Percentiles rank a stretch among this genome's conserved stretches.
These are phyloP conservation scores for Daedalea quercina DNA, from an alignment of 768 basidiomycete species.

Conservation along the genomic window DNA sequence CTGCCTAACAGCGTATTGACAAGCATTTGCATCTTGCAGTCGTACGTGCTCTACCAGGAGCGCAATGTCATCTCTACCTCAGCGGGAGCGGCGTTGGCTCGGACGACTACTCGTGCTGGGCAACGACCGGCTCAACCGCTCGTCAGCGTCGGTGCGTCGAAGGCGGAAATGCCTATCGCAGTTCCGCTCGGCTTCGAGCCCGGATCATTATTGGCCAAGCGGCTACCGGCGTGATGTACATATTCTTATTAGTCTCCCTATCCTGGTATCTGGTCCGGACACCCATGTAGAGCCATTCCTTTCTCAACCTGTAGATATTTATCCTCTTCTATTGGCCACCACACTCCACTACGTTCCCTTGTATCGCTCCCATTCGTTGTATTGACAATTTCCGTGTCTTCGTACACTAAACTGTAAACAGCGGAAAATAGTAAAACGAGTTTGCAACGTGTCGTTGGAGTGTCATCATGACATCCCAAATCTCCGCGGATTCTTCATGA, in stretches of 20 bases:
- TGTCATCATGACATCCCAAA: no score
- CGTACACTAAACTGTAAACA: neutral
- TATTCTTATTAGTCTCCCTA: neutral
- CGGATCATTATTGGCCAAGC: constrained; percentile 64
- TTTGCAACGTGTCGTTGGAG: no score
- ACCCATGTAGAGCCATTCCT: neutral
- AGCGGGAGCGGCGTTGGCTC: constrained; percentile 26
- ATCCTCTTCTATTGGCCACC: neutral
- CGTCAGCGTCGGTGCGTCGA: constrained; percentile 37
- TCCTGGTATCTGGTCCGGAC: neutral
- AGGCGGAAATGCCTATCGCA: constrained; percentile 19
- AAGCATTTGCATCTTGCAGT: constrained; percentile 40
- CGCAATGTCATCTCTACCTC: constrained; percentile 51
- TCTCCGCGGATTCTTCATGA: neutral
- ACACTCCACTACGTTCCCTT: constrained; percentile 2
- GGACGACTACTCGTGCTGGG: constrained; percentile 30
- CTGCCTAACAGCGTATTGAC: neutral
- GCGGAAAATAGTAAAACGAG: neutral
- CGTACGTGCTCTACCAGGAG: constrained; percentile 79
- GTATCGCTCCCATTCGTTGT: constrained; percentile 7
- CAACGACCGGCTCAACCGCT: constrained; percentile 41
- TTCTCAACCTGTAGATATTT: constrained; percentile 3
- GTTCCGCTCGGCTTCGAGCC: constrained; percentile 56
- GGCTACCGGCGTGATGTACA: constrained; percentile 20
- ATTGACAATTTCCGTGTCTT: constrained; percentile 1